Evolutionary conservation across 495 filamentous ascomycete species (phyloP), one percentile per base, ranked within the genome.

Genomic region (Penicillium riverlandense): DNA sequence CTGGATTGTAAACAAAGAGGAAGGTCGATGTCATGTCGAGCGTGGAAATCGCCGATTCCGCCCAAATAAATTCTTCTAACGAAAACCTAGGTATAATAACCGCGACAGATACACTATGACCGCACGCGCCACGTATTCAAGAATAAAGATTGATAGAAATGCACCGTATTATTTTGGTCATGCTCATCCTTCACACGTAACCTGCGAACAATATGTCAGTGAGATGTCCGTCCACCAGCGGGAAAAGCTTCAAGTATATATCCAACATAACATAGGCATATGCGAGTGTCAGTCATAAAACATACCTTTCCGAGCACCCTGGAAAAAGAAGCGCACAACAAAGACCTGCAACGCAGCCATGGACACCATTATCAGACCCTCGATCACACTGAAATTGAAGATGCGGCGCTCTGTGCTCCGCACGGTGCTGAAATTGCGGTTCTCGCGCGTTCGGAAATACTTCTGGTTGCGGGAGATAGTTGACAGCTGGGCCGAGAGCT

Each of bases 331-430:
- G 45, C 89, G 71, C 52, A 99, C 94, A 57, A 99, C 83, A 59
- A 99, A 97, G 29, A 99, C 94, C 71, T 99, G 94, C 61, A 99
- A 69, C 29, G 81, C 90, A 22, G 90, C 92, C 94, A 99, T 99
- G 35, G 83, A 84, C 49, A 97, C 77, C 78, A 97, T 92, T 79
- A 97, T 81, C 48, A 80, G 70, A 49, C 83, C 82, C 71, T 99
- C 94, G 45, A 96, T 84, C 37, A 99, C 73, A 57, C 87, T 95
- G 69, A 99, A 96, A 63, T 96, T 96, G 69, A 96, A 91, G 52
- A 99, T 97, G 36, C 94, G 76, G 50, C 75, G 77, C 72, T 99
- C 94, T 28, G 94, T 99, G 66, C 89, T 95, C 61, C 89, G 77
- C 42, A 99, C 94, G 6, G 94, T 99, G 67, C 88, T 95, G 69